A percentile compares a stretch with the other conserved stretches of the same genome.
Evolutionary conservation across 2,329 filamentous ascomycete species (phyloP).

Genomic region (Arachnopeziza araneosa): DNA sequence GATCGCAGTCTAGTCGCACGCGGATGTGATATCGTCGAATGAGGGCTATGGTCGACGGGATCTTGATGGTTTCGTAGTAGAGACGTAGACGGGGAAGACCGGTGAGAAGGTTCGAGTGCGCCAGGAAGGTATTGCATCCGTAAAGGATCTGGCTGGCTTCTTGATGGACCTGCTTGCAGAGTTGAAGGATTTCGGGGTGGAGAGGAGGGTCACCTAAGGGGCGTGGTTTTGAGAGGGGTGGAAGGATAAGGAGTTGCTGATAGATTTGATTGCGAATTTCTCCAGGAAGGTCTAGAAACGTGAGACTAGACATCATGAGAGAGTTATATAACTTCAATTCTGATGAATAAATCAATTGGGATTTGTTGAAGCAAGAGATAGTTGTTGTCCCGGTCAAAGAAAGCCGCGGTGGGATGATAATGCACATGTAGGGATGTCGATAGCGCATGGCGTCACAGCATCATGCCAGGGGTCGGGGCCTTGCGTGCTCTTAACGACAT

Average conservation of each 20-base stretch:
- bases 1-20: conserved; percentile 44
- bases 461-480: background rate
- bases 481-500: background rate
- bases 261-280: conserved; percentile 58
- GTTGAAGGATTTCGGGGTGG: conserved; percentile 24
- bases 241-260: conserved; percentile 25
- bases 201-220: conserved; percentile 25
- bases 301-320: conserved; percentile 10
- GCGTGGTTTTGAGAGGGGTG: conserved; percentile 13
- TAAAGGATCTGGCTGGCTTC: conserved; percentile 39
- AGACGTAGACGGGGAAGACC: conserved; percentile 37
- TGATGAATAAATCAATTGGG: background rate
- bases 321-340: background rate
- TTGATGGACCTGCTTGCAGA: conserved; percentile 18
- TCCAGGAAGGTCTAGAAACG: conserved; percentile 41
- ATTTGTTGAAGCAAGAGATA: background rate
- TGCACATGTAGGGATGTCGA: background rate
- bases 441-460: background rate
- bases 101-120: conserved; percentile 41
- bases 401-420: background rate
- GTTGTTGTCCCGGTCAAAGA: background rate
- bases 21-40: conserved; percentile 41
- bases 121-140: conserved; percentile 43
- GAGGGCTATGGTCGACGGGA: conserved; percentile 26
- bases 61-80: conserved; percentile 32